Percentiles rank a stretch among this genome's conserved stretches.
These are phyloP conservation scores for Plasmodium reichenowi DNA, from an alignment of 169 alveolate genomes.

Conservation along the genomic window DNA sequence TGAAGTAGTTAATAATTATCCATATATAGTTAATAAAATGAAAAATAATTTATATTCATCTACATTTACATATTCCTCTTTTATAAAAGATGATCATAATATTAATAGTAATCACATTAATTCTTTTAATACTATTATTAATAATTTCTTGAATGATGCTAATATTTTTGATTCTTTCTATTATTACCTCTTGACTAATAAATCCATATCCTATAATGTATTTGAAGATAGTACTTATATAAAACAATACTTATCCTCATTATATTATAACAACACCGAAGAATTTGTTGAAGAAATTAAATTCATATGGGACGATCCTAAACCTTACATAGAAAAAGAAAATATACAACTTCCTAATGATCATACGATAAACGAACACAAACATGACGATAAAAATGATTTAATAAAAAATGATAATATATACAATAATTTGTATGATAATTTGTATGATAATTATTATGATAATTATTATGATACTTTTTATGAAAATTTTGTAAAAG, in stretches of 20 bases:
- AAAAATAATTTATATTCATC: conserved; percentile 3
- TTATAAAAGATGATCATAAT: conserved; percentile 14
- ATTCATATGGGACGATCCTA: conserved; percentile 7
- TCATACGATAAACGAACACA: too few species aligned
- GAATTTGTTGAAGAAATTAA: background rate
- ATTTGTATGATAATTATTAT: too few species aligned
- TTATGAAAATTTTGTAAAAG: too few species aligned
- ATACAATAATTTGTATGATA: background rate
- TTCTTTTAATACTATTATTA: conserved; percentile 55
- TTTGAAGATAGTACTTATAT: conserved; percentile 49
- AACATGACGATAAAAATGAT: too few species aligned
- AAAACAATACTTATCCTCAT: conserved; percentile 42
- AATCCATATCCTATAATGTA: conserved; percentile 10
- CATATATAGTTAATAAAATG: conserved; percentile 15
- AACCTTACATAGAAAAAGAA: conserved; percentile 17
- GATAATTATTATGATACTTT: background rate
- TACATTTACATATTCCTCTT: conserved; percentile 7
- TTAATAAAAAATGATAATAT: background rate
- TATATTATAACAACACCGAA: conserved; percentile 9
- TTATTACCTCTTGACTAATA: background rate
- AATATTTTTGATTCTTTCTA: conserved; percentile 13
- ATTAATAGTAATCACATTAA: background rate
- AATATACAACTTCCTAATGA: background rate
- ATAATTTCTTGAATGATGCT: conserved; percentile 30
- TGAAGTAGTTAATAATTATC: conserved; percentile 52